Base-by-base conservation (phyloP, 192 early-diverging fungal species). In the Coemansia sp. region DNA sequence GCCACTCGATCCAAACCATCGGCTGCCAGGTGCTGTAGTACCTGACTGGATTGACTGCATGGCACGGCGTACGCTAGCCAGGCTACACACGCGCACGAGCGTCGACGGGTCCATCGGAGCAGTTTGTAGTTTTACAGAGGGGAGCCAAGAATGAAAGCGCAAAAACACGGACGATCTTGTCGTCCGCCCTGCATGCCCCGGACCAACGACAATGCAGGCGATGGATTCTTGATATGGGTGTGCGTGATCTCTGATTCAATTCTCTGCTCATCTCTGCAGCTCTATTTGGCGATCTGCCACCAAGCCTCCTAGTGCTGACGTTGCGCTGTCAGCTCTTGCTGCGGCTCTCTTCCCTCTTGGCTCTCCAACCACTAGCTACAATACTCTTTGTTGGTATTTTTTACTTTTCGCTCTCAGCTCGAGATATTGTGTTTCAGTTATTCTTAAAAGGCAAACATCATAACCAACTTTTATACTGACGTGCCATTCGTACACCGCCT, bases 81-180 rank as follows among this genome's bases (percentile, higher is more conserved):
- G 12, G 29, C 61, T 64, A 53, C 61, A 48, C 27, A 70, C 41
- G 27, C 69, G 69, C 62, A 70, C 40, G 4, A 64, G n/a, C 41
- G 62, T 40, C n/a, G 69, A 51, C 12, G 61, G 61, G 41, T 41
- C 69, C 69, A 70, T 70, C 29, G 5, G 11, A 58, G 7, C 27
- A 3, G 22, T 15, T 31, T 31, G 27, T 31, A 55, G 12, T 31
- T 29, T 29, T 10, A 50, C 19, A 50, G 20, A 7, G 46, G 9
- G 3, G 10, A 20, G 46, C 22, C n/a, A 50, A 19, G 19, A 50
- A 20, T 20, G 46, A 20, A 20, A 9, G 46, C 5, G 46, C 41
- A 42, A 42, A 20, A 20, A 19, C 1, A 17, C 44, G 5, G 13
- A 45, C 44, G 46, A 20, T 10, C 19, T 50, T 50, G 46, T 20